Evolutionary conservation across 176 grass and related monocot species (phyloP), one percentile per base, ranked within the genome.

Genomic region (Tillandsia leiboldiana): DNA sequence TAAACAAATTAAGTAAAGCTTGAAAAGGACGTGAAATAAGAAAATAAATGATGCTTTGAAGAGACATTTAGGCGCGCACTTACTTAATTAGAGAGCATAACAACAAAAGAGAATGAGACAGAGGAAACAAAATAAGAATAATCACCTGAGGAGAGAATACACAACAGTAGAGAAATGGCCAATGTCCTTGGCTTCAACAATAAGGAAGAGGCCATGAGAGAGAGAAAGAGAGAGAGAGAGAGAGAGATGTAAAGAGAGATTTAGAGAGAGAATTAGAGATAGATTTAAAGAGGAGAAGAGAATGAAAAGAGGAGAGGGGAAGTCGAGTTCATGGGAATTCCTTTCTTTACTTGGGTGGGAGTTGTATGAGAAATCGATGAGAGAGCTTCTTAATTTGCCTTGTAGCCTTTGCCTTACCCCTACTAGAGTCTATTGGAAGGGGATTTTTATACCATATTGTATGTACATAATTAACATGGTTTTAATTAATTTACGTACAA

Each of bases 281-380:
- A 10, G 20, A 48, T 53, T 17, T 3, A 71, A 13, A 77, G 58
- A 72, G 14, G 54, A 52, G 18, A 47, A 64, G 75, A 0, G 9
- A 58, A 3, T 69, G 65, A 5, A 72, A 54, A 51, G 64, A 69
- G 83, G 73, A 69, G 71, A 77, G 77, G 61, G 54, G 9, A 68
- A 47, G 64, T 14, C 26, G 57, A 67, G 80, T 63, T 82, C 65
- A 49, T 57, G 57, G 26, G 27, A 74, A 79, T 99, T 90, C 95
- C 74, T 99, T 99, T 53, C 94, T 99, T 99, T 99, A 81, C 90
- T 90, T 90, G 87, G 48, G 71, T 89, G 84, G 67, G 79, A 77
- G 65, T 66, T 81, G 78, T 73, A 66, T 79, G 80, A 48, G 75
- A 69, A 14, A 51, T n/a, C 50, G 27, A 28, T 18, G 66, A 67